Evolutionary conservation across 2,329 filamentous ascomycete genomes (phyloP).

Genomic region (Pseudopyricularia javanii): DNA sequence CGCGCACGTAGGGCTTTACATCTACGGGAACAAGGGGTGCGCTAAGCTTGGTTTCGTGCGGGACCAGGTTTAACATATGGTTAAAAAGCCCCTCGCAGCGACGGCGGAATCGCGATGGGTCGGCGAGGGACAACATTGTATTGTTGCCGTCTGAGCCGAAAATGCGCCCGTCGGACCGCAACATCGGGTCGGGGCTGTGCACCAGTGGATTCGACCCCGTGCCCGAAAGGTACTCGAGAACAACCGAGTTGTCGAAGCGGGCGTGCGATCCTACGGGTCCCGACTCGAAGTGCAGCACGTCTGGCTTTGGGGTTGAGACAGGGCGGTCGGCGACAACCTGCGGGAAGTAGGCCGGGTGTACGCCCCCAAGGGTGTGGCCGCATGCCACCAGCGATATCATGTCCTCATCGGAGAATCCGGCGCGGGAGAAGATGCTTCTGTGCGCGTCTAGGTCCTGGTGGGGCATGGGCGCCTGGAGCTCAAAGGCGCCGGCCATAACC

Average conservation of each 20-base stretch:
- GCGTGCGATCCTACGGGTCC: slow-evolving; percentile 23
- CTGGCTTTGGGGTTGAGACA: slow-evolving; percentile 16
- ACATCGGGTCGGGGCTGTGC: slow-evolving; percentile 32
- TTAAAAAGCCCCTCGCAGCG: slow-evolving; percentile 39
- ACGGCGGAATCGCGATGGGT: slow-evolving; percentile 28
- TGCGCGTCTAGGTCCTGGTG: slow-evolving; percentile 43
- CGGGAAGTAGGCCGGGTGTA: slow-evolving; percentile 37
- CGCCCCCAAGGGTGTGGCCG: slow-evolving; percentile 48
- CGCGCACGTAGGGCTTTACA: slow-evolving; percentile 39
- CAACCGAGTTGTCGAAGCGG: slow-evolving; percentile 44
- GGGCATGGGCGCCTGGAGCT: slow-evolving; percentile 22
- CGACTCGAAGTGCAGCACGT: slow-evolving; percentile 15
- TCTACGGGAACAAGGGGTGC: slow-evolving; percentile 38
- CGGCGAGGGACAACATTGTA: slow-evolving; percentile 36
- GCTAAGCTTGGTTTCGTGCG: slow-evolving; percentile 33
- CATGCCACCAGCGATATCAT: slow-evolving; percentile 51
- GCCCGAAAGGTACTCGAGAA: slow-evolving; percentile 41
- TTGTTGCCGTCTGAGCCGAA: slow-evolving; percentile 35
- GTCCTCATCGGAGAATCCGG: slow-evolving; percentile 41
- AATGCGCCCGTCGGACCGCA: slow-evolving; percentile 29
- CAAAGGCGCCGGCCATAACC: slow-evolving; percentile 21
- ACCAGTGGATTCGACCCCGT: slow-evolving; percentile 42
- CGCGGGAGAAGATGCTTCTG: slow-evolving; percentile 39
- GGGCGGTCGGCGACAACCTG: neutral
- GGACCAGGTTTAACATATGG: slow-evolving; percentile 49